phyloP scores from a whole-genome alignment of 495 filamentous ascomycete species.

The Tuber aestivum region DNA sequence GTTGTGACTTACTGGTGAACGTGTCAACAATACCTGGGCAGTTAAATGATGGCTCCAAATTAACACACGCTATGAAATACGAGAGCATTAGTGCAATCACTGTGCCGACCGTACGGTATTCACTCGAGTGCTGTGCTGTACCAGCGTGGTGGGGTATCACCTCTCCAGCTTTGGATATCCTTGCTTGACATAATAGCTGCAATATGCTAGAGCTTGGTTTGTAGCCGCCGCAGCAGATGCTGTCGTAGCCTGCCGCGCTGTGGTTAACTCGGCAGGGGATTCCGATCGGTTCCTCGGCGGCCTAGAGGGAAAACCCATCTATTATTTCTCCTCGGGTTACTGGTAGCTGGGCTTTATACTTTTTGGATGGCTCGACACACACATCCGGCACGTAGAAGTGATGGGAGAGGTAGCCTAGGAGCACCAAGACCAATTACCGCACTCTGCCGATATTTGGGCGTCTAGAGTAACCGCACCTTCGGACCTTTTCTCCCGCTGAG shows the following conservation, averaged over 20 bases:
- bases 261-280: background rate
- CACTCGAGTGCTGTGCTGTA: background rate
- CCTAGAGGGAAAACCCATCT: background rate
- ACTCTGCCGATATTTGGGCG: background rate
- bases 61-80: background rate
- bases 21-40: background rate
- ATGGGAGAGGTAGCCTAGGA: background rate
- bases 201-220: background rate
- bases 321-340: background rate
- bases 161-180: background rate
- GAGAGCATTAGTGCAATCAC: background rate
- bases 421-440: background rate
- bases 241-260: background rate
- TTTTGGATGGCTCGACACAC: background rate
- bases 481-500: background rate
- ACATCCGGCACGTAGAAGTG: background rate
- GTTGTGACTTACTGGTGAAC: background rate
- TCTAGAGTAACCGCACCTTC: background rate
- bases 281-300: background rate
- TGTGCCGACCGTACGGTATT: background rate
- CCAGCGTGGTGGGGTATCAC: background rate
- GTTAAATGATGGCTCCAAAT: background rate
- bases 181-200: background rate
- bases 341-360: background rate
- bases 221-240: background rate